These are phyloP conservation scores for Graphiopsis chlorocephala DNA, from an alignment of 2,329 filamentous ascomycete species.

Conservation along the genomic window DNA sequence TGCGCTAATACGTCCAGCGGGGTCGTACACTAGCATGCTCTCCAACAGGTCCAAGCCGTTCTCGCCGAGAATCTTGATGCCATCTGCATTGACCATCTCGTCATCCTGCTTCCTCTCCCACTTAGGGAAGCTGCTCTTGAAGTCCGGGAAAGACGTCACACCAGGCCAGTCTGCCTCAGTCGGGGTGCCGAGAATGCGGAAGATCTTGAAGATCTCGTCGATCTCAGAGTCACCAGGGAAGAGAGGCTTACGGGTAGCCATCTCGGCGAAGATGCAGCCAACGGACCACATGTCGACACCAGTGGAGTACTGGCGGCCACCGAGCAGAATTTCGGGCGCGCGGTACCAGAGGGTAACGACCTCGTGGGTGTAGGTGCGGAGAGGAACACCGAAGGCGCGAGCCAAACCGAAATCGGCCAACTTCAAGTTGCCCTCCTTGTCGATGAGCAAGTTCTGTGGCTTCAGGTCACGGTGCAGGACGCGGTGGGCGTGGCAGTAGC, in stretches of 20 bases:
- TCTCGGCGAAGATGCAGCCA: constrained; percentile 92
- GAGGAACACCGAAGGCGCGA: constrained; percentile 83
- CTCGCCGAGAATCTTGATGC: constrained; percentile 60
- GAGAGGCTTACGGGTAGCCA: constrained; percentile 89
- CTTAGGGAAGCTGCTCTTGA: constrained; percentile 88
- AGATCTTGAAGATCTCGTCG: constrained; percentile 93
- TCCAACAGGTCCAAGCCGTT: constrained; percentile 67
- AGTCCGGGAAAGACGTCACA: constrained; percentile 91
- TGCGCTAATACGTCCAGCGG: constrained; percentile 79
- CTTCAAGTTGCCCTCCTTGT: constrained; percentile 84
- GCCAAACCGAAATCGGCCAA: constrained; percentile 87
- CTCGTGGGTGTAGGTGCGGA: constrained; percentile 91
- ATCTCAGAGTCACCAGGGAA: constrained; percentile 93
- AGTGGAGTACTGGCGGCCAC: constrained; percentile 87
- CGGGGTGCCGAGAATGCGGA: constrained; percentile 78
- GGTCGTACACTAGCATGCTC: constrained; percentile 79
- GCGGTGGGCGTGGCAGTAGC: constrained; percentile 85
- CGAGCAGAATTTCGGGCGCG: constrained; percentile 83
- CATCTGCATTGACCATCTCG: constrained; percentile 61
- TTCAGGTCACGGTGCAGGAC: constrained; percentile 86
- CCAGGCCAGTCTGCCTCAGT: constrained; percentile 81
- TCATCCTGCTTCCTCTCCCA: constrained; percentile 71
- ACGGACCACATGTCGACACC: constrained; percentile 96
- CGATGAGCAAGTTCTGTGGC: constrained; percentile 85
- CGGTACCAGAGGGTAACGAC: constrained; percentile 94